These are phyloP conservation scores for Quercus agrifolia DNA, from an alignment of 306 rosid genomes.

Conservation along the genomic window DNA sequence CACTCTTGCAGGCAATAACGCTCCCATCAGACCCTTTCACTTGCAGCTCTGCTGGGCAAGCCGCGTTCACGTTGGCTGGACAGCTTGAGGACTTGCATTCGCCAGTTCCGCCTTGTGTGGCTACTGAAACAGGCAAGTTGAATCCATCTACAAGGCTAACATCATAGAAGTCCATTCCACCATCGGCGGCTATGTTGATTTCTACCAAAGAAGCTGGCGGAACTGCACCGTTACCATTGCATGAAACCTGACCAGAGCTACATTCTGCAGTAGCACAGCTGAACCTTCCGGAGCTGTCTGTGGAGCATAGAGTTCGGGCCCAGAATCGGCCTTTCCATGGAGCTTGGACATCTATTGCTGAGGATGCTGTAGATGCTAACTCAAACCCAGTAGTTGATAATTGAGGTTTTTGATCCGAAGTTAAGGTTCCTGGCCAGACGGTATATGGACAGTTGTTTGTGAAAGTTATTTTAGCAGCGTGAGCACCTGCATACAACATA, in stretches of 20 bases:
- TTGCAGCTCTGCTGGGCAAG: constrained; percentile 28
- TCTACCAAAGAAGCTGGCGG: constrained; percentile 46
- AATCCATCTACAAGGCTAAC: constrained; percentile 43
- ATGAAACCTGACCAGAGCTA: constrained; percentile 25
- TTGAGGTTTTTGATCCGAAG: constrained; percentile 24
- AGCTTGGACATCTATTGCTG: constrained; percentile 1
- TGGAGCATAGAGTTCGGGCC: constrained; percentile 35
- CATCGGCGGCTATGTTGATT: constrained; percentile 15
- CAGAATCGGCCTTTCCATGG: constrained; percentile 46
- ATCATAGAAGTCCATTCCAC: constrained; percentile 40
- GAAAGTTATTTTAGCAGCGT: constrained; percentile 25
- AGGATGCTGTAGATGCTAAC: background rate
- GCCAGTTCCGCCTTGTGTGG: constrained; percentile 23
- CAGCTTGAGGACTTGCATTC: constrained; percentile 22
- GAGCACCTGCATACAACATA: background rate
- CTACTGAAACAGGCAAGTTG: constrained; percentile 31
- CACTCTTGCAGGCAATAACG: too few species aligned
- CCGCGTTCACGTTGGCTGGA: constrained; percentile 15
- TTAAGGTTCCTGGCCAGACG: constrained; percentile 40
- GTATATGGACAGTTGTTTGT: constrained; percentile 29
- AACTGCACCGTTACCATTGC: constrained; percentile 36
- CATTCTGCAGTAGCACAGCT: constrained; percentile 39
- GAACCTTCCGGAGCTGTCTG: constrained; percentile 20
- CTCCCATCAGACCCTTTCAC: constrained; percentile 20
- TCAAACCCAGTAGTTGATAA: constrained; percentile 35